Base-by-base conservation (phyloP, 1,139 yeast genomes). In the Pichia sp. region DNA sequence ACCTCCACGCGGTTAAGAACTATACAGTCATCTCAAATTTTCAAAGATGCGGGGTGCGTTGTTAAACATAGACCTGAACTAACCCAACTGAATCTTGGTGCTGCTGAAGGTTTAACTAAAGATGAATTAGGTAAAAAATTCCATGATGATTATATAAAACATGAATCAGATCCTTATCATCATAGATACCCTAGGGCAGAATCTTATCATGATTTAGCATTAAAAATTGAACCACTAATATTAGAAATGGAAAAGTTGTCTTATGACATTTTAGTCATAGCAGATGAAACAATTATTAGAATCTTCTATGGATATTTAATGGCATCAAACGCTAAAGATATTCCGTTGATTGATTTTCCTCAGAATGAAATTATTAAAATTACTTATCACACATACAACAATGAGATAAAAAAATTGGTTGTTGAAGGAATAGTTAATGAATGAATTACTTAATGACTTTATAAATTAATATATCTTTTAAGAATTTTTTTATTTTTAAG, bases 161-260 rank as follows among this genome's bases (percentile, higher is more conserved):
- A 78, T 56, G 47, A 65, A 42, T 66, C 69, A 47, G 96, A 89
- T 60, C 96, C 96, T 2, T 93, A 91, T 59, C 96, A 91, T 61
- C 91, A 84, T 60, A 71, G 98, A 45, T 91, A 78, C 60, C 87
- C 96, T 7, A 72, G 97, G 42, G 87, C 95, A 0, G 99, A 91
- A 63, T 85, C 94, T 42, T 91, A 88, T 59, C 98, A 91, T 62
- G 98, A 91, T 61, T 71, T 93, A 44, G 97, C 98, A 0, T 83
- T 91, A 33, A 80, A 95, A 52, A 77, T 93, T 63, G 98, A 93
- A 62, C 96, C 98, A 0, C 69, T 91, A 47, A 78, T 91, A 48
- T 69, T 91, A 60, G 97, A 89, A 62, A 81, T 91, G 80, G 98
- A 89, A 61, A 74, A 96, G 52, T 80, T 83, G 74, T 74, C 85